A percentile compares a stretch with the other conserved stretches of the same genome.
Evolutionary conservation across 1,139 yeast species (phyloP).

Genomic region (Candida tropicalis): DNA sequence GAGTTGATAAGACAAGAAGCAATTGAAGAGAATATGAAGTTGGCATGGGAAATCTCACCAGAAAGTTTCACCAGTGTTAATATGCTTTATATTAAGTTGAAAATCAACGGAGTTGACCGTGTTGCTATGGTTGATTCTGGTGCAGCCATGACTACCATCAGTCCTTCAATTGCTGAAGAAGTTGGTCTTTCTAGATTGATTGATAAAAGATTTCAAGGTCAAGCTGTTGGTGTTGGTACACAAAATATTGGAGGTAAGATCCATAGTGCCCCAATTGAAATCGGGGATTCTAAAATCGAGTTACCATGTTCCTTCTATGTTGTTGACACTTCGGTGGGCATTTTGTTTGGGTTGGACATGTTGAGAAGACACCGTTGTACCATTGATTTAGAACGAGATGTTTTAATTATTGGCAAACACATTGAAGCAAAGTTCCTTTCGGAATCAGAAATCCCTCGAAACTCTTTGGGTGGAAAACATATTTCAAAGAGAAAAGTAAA

Average conservation of each 20-base stretch:
- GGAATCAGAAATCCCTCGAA: slow-evolving; percentile 69
- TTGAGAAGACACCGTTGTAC: slow-evolving; percentile 84
- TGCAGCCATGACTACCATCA: slow-evolving; percentile 86
- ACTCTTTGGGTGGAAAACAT: slow-evolving; percentile 25
- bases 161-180: slow-evolving; percentile 72
- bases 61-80: slow-evolving; percentile 82
- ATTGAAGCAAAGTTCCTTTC: slow-evolving; percentile 69
- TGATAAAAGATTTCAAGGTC: slow-evolving; percentile 80
- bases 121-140: slow-evolving; percentile 97
- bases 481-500: slow-evolving; percentile 12
- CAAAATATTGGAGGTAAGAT: slow-evolving; percentile 79
- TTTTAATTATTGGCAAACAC: slow-evolving; percentile 70
- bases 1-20: slow-evolving; percentile 73
- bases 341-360: slow-evolving; percentile 75
- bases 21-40: slow-evolving; percentile 73
- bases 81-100: slow-evolving; percentile 80
- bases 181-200: slow-evolving; percentile 73
- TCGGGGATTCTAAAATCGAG: slow-evolving; percentile 55
- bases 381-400: slow-evolving; percentile 70
- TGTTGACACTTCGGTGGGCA: slow-evolving; percentile 73
- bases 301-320: slow-evolving; percentile 84
- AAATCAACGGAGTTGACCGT: slow-evolving; percentile 76
- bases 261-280: slow-evolving; percentile 84
- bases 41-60: slow-evolving; percentile 87
- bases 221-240: slow-evolving; percentile 89